Conservation (phyloP, 257 asterid genomes). For the Catharanthus roseus region DNA sequence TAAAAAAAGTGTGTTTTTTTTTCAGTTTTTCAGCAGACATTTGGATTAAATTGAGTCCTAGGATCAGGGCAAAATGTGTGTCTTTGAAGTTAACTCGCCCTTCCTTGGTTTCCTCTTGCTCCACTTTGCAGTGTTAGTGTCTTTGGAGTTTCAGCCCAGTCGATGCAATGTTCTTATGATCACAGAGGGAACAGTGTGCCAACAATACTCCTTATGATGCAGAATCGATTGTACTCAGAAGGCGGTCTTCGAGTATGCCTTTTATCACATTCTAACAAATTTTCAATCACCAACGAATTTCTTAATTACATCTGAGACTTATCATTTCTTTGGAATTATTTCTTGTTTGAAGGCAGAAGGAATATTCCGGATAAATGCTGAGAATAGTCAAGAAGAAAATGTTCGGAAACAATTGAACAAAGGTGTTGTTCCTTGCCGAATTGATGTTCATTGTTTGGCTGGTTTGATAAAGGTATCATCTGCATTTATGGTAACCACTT, state of each 20-base stretch:
- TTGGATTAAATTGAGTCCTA: not conserved
- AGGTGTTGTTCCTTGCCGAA: conserved; percentile 64
- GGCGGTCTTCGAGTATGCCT: conserved; percentile 67
- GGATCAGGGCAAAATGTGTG: not conserved
- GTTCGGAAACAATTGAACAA: conserved; percentile 57
- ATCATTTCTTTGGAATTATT: conserved; percentile 2
- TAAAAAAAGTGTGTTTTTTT: not conserved
- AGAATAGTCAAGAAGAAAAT: conserved; percentile 58
- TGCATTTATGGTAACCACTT: not conserved
- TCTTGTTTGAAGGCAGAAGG: conserved; percentile 72
- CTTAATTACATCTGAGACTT: not conserved
- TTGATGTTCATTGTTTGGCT: conserved; percentile 79
- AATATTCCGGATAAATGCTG: conserved; percentile 76
- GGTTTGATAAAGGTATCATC: conserved; percentile 79
- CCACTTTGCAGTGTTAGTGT: conserved; percentile 53
- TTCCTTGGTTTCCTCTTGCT: conserved; percentile 2
- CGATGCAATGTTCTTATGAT: conserved; percentile 83
- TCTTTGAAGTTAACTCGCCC: not conserved
- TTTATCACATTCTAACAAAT: not conserved
- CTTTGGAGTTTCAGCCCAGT: conserved; percentile 81
- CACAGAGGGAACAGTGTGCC: conserved; percentile 77
- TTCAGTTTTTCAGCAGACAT: not conserved
- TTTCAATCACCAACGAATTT: not conserved
- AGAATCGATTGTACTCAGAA: conserved; percentile 53
- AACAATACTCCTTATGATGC: conserved; percentile 73